Evolutionary conservation across 768 basidiomycete genomes (phyloP), one percentile per base, ranked within the genome.

Genomic region (Collybia sordida): DNA sequence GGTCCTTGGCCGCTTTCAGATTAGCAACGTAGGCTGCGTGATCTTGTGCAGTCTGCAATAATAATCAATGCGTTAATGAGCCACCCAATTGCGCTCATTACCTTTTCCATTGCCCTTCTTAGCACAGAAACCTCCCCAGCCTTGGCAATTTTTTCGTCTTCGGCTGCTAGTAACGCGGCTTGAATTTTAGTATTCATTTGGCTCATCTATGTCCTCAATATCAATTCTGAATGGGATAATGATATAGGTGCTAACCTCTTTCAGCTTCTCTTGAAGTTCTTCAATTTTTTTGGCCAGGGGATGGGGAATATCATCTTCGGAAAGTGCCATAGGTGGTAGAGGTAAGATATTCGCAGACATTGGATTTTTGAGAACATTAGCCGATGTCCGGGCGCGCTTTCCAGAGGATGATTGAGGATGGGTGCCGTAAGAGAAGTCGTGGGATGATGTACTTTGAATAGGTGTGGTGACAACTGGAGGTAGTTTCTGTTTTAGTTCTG

Each of bases 71-170:
- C 49, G 35, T 42, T 19, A 6, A 27, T 37, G 19, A 36, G 49
- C 19, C 23, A 35, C 8, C 7, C 41, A 21, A 35, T 7, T 22
- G 18, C 12, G 14, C 4, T 19, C 41, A 55, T 44, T 58, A 86
- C 89, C 75, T 85, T 86, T 56, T 88, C 84, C 8, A 86, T 77
- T n/a, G 66, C 77, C 55, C 80, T 81, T 55, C 88, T 72, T 44
- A 91, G 62, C 35, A 85, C 80, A 14, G 74, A 74, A 5, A 86
- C 86, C 68, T 91, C 88, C 4, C 89, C 89, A 24, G 86, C 82
- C 59, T 83, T 88, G 25, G 72, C 66, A 35, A 81, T 71, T 52
- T 75, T 82, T 6, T 69, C 72, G 41, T 81, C 76, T 42, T 71
- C 63, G 3, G 81, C 81, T 34, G 72, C 71, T 51, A 76, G 70